A percentile compares a stretch with the other conserved stretches of the same genome.
These are phyloP conservation scores for Fragaria ananassa DNA, from an alignment of 306 rosid species.

Conservation along the genomic window DNA sequence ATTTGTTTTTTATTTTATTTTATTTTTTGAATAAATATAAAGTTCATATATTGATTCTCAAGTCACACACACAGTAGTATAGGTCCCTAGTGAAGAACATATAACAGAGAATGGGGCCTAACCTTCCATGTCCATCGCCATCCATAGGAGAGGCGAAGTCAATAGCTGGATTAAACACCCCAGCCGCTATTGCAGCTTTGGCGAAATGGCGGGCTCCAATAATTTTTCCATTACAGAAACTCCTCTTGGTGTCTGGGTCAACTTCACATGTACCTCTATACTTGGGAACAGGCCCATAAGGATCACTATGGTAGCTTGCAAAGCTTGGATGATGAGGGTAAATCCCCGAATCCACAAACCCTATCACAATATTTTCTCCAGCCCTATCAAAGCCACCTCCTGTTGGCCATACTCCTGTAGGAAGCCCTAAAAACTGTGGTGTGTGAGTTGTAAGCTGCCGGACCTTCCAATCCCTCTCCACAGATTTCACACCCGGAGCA, in stretches of 20 bases:
- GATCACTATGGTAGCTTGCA: constrained; percentile 55
- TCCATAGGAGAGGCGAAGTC: constrained; percentile 95
- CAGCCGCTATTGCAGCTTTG: constrained; percentile 94
- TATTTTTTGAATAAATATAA: too few species aligned
- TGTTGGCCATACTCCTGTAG: constrained; percentile 99
- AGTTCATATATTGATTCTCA: too few species aligned
- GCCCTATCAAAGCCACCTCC: constrained; percentile 99
- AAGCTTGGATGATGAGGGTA: constrained; percentile 95
- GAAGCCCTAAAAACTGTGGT: constrained; percentile 98
- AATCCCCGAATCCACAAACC: constrained; percentile 96
- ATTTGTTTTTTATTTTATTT: too few species aligned
- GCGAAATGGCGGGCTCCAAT: constrained; percentile 99
- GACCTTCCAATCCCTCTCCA: constrained; percentile 96
- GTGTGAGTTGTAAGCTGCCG: constrained; percentile 90
- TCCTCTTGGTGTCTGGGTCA: constrained; percentile 77
- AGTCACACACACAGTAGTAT: too few species aligned
- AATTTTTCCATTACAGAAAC: constrained; percentile 92
- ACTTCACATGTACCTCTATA: constrained; percentile 94
- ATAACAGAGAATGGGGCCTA: constrained; percentile 26
- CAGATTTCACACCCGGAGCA: constrained; percentile 83
- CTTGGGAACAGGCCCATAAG: constrained; percentile 77
- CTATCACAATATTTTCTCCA: constrained; percentile 94
- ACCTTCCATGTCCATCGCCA: constrained; percentile 99
- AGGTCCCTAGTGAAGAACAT: constrained; percentile 10
- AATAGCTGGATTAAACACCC: constrained; percentile 83